phyloP scores from a whole-genome alignment of 1,139 yeast genomes.

The Debaryomycetaceae sp. region DNA sequence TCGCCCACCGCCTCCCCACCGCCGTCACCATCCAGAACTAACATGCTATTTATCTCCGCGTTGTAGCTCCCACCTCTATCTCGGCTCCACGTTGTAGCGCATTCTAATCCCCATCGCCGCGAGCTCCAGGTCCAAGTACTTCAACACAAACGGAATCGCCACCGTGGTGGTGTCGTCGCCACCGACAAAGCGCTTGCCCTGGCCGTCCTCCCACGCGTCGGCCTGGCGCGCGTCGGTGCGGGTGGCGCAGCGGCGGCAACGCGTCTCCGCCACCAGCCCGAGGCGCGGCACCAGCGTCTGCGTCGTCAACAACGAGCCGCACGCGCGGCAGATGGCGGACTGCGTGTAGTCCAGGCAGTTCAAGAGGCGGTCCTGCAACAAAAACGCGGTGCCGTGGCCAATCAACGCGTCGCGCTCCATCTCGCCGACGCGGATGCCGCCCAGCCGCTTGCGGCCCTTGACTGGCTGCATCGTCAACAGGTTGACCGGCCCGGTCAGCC shows the following conservation, averaged over 20 bases:
- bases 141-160: constrained; percentile 94
- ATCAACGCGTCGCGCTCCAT: constrained; percentile 99
- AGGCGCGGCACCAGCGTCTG: constrained; percentile 89
- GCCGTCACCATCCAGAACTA: constrained; percentile 15
- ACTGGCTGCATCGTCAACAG: constrained; percentile 98
- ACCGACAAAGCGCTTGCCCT: constrained; percentile 85
- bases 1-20: constrained; percentile 30
- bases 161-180: constrained; percentile 91
- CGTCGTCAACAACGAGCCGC: constrained; percentile 89
- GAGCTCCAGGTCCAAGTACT: constrained; percentile 90
- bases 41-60: constrained; percentile 1
- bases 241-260: constrained; percentile 90
- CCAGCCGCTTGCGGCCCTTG: constrained; percentile 97
- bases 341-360: constrained; percentile 96
- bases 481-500: constrained; percentile 98
- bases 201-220: constrained; percentile 97
- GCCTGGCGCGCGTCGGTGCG: constrained; percentile 60
- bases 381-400: constrained; percentile 98
- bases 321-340: constrained; percentile 80
- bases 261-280: constrained; percentile 70
- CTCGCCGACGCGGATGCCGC: constrained; percentile 99
- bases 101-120: constrained; percentile 97
- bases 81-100: constrained; percentile 76
- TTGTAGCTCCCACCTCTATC: constrained; percentile 16
- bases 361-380: constrained; percentile 89